Evolutionary conservation across 768 basidiomycete genomes (phyloP), one percentile per base, ranked within the genome.

Genomic region (Collybiopsis luxurians): DNA sequence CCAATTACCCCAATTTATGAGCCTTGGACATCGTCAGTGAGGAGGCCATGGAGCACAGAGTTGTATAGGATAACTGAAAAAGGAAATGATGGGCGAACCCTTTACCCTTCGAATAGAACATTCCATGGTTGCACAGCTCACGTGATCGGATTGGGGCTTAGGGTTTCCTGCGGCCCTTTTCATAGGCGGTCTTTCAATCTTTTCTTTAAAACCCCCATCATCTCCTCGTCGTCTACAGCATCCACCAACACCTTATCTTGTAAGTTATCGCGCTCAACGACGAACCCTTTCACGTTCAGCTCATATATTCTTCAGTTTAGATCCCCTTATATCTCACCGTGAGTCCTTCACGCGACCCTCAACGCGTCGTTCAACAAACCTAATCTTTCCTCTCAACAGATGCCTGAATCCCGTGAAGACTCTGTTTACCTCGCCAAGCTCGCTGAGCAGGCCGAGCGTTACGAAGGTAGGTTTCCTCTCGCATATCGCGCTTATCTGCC

Each of bases 341-440:
- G 23, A 59, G 58, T 59, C n/a, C 36, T 36, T 34, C 53, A 53
- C 58, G 46, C 28, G 48, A n/a, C 3, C 21, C 46, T 42, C 23
- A 31, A 61, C 57, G 60, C 60, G 60, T 58, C 52, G 9, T 23
- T 54, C 12, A 50, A 13, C 56, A 7, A 19, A 38, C 38, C n/a
- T 45, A 49, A 21, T 28, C 24, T n/a, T 31, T 36, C 27, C 3
- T 26, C 17, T 27, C 59, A 36, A 13, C 48, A 90, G 89, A 91
- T 91, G 90, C 73, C 86, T 71, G 87, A 89, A 70, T 79, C 84
- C 72, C 92, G 94, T 71, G 94, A 95, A 86, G 92, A 95, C 76
- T 93, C 90, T 67, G 95, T 98, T 77, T 98, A 98, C 85, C 95
- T 97, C 78, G 95, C 96, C 80, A 98, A 98, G 92, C 94, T 98